Conservation (phyloP, 2,329 filamentous ascomycete genomes). For the Cladosporium austrohemisphaericum region DNA sequence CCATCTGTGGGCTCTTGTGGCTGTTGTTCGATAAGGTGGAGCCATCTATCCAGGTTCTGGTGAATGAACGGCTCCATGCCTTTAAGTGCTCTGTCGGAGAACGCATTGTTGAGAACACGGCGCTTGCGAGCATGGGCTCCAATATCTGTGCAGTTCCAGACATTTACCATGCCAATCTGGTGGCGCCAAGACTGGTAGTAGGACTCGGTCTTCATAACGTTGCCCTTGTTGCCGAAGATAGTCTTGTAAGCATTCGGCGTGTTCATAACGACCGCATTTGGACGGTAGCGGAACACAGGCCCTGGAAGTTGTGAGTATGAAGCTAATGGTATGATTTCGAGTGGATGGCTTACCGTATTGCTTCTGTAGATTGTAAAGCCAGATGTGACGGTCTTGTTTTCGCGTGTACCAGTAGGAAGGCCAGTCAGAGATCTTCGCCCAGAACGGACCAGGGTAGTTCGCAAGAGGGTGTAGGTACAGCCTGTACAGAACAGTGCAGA, state of each 20-base stretch:
- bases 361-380: constrained; percentile 19
- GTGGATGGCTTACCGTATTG: constrained; percentile 17
- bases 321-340: neutral
- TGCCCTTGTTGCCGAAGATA: constrained; percentile 22
- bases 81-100: constrained; percentile 20
- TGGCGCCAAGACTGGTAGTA: constrained; percentile 21
- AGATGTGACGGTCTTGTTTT: constrained; percentile 20
- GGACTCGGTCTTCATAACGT: constrained; percentile 20
- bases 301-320: constrained; percentile 3
- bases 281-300: constrained; percentile 21
- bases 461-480: constrained; percentile 14
- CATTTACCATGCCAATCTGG: constrained; percentile 16
- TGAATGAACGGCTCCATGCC: constrained; percentile 19
- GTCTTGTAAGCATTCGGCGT: constrained; percentile 20
- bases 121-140: constrained; percentile 18
- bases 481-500: constrained; percentile 5
- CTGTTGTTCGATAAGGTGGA: constrained; percentile 1
- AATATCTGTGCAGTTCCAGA: constrained; percentile 22
- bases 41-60: constrained; percentile 14
- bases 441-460: constrained; percentile 16
- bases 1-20: neutral
- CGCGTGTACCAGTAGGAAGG: constrained; percentile 19
- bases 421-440: constrained; percentile 18
- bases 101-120: constrained; percentile 20
- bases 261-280: constrained; percentile 22